Evolutionary conservation across 2,329 filamentous ascomycete species (phyloP).

Genomic region (Colletotrichum navitas): DNA sequence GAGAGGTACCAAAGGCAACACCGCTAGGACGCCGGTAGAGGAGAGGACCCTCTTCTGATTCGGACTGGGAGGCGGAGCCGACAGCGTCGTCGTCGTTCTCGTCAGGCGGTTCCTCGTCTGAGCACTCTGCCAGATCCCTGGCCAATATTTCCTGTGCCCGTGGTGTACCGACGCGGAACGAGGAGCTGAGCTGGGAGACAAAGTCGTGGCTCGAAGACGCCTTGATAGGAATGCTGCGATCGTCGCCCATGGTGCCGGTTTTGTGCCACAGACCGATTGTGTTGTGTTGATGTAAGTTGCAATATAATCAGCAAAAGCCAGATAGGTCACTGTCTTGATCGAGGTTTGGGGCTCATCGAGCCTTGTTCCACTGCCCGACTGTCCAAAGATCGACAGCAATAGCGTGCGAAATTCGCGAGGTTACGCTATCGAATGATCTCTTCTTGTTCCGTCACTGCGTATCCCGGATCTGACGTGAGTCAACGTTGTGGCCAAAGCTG

Average conservation of each 20-base stretch:
- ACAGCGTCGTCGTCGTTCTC: conserved; percentile 50
- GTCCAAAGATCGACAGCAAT: neutral
- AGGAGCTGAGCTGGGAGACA: conserved; percentile 55
- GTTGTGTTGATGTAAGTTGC: neutral
- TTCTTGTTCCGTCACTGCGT: conserved; percentile 12
- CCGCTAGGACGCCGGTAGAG: conserved; percentile 83
- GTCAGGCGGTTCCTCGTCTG: conserved; percentile 58
- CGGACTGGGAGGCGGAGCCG: conserved; percentile 50
- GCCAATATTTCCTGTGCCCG: conserved; percentile 75
- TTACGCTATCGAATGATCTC: neutral
- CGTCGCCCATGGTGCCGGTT: conserved; percentile 37
- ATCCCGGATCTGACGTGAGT: conserved; percentile 19
- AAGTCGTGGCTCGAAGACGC: conserved; percentile 44
- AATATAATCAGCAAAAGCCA: neutral
- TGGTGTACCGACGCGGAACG: conserved; percentile 72
- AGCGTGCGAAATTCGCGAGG: neutral
- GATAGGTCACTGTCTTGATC: neutral
- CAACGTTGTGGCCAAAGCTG: conserved; percentile 5
- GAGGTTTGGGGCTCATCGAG: neutral
- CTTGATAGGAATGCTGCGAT: conserved; percentile 38
- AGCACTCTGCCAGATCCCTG: conserved; percentile 74
- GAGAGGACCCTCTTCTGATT: conserved; percentile 57
- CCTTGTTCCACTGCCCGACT: neutral
- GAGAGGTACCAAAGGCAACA: conserved; percentile 78
- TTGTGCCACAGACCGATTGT: neutral